phyloP scores from a whole-genome alignment of 352 stramenopile genomes.

The Globisporangium iwayamae region DNA sequence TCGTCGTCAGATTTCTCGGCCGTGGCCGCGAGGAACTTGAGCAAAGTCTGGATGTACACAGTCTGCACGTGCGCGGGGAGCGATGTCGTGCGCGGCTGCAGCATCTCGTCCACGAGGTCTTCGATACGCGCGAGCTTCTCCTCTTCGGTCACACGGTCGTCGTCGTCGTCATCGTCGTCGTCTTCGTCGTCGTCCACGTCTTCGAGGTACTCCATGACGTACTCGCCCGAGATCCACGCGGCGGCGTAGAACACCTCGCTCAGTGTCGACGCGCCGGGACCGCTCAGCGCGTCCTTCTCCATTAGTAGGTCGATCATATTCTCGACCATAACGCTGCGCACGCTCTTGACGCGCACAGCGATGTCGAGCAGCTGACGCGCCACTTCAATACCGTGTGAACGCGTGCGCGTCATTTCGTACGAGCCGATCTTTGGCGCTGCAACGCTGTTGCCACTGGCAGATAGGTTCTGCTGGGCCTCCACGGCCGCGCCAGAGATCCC shows the following conservation, averaged over 20 bases:
- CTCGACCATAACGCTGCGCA: conserved; percentile 93
- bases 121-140: conserved; percentile 87
- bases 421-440: conserved; percentile 19
- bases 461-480: conserved; percentile 23
- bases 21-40: conserved; percentile 86
- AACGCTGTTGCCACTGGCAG: conserved; percentile 33
- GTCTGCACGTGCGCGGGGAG: conserved; percentile 88
- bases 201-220: conserved; percentile 89
- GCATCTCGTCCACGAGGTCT: conserved; percentile 75
- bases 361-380: conserved; percentile 96
- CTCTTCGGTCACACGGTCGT: conserved; percentile 63
- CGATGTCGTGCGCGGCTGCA: conserved; percentile 75
- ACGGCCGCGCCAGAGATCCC: conserved; percentile 49
- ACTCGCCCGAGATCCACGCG: conserved; percentile 98
- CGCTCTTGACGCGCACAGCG: conserved; percentile 93
- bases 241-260: conserved; percentile 93
- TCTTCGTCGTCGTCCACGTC: conserved; percentile 78
- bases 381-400: conserved; percentile 83
- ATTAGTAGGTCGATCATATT: conserved; percentile 93
- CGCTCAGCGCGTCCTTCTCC: conserved; percentile 78
- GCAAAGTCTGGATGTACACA: conserved; percentile 93
- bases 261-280: conserved; percentile 77
- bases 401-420: conserved; percentile 28
- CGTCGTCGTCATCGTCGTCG: conserved; percentile 72
- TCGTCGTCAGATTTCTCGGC: conserved; percentile 68